These are phyloP conservation scores for Cordia subcordata DNA, from an alignment of 257 asterid genomes.

Conservation along the genomic window DNA sequence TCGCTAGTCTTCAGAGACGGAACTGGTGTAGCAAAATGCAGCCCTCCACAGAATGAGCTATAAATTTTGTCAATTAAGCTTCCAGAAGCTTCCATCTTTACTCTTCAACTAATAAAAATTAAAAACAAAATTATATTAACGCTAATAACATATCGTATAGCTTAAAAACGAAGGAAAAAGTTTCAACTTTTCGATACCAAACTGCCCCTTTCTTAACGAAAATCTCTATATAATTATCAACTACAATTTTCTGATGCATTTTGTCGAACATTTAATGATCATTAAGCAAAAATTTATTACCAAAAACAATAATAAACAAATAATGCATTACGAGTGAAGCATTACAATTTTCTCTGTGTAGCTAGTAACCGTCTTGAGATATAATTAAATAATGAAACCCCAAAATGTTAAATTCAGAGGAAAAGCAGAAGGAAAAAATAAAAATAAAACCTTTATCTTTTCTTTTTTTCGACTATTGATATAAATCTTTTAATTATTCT, in stretches of 20 bases:
- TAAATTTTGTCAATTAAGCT: constrained; percentile 51
- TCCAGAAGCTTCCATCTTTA: constrained; percentile 56
- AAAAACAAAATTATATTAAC: not conserved
- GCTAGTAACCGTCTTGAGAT: too few relatives aligned
- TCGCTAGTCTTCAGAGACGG: constrained; percentile 60
- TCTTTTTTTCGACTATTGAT: too few relatives aligned
- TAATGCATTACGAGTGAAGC: too few relatives aligned
- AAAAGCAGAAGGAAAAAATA: too few relatives aligned
- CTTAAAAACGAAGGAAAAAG: not conserved
- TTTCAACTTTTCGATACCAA: not conserved
- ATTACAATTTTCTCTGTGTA: too few relatives aligned
- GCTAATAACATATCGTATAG: not conserved
- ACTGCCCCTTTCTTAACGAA: not conserved
- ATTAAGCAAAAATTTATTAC: not conserved
- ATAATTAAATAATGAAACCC: too few relatives aligned
- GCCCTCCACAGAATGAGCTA: constrained; percentile 47
- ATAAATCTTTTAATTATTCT: too few relatives aligned
- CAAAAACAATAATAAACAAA: not conserved
- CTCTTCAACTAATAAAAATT: constrained; percentile 3
- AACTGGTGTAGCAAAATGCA: constrained; percentile 62
- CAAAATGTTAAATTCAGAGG: too few relatives aligned
- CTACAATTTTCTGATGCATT: not conserved
- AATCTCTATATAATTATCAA: too few relatives aligned
- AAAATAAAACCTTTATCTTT: too few relatives aligned
- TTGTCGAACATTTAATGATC: not conserved